Conservation (phyloP, 2,329 filamentous ascomycete genomes). For the Furcasterigmium furcatum region DNA sequence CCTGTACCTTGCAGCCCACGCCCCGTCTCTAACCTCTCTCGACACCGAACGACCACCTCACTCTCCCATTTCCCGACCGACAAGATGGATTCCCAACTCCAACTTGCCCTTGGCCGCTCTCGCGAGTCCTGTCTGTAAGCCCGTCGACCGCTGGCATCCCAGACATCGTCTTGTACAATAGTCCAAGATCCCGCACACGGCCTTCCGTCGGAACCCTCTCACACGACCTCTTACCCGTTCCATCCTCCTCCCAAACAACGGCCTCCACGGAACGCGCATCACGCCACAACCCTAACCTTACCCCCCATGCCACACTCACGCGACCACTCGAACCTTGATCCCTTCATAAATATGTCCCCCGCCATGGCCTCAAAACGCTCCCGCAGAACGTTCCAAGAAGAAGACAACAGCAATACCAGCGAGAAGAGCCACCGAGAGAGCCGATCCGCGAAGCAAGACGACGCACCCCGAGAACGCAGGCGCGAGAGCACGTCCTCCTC, state of each 20-base stretch:
- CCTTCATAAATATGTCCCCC: background rate
- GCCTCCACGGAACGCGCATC: background rate
- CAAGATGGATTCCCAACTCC: background rate
- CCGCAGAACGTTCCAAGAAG: constrained; percentile 10
- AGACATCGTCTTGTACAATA: background rate
- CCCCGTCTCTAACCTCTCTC: background rate
- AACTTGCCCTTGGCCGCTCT: background rate
- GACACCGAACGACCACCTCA: background rate
- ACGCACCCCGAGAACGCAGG: constrained; percentile 2
- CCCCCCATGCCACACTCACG: background rate
- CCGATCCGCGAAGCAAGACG: constrained; percentile 10
- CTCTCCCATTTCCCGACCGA: background rate
- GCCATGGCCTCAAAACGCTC: constrained; percentile 13
- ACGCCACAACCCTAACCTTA: background rate
- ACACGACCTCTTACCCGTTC: background rate
- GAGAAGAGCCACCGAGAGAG: constrained; percentile 5
- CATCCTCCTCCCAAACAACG: background rate
- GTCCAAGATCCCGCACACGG: background rate
- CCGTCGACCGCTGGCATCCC: background rate
- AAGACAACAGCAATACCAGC: constrained; percentile 9
- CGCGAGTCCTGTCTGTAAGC: background rate
- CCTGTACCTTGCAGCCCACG: background rate
- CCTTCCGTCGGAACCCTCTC: background rate
- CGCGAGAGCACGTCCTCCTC: constrained; percentile 5
- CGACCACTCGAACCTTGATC: background rate